Evolutionary conservation across 257 asterid species (phyloP).

Genomic region (Solanum pinnatisectum): DNA sequence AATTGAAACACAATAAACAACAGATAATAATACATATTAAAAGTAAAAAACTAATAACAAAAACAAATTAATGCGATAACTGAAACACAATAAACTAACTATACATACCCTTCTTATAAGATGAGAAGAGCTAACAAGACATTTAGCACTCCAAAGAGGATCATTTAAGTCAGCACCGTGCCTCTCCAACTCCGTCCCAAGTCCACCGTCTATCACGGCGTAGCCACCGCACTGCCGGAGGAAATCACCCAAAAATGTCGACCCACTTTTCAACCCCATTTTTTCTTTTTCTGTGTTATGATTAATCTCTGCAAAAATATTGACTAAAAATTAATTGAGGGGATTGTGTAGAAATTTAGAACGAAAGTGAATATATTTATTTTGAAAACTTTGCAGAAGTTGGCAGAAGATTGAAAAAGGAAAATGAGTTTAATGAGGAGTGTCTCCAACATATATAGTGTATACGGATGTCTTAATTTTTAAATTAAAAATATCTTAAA

Average conservation of each 20-base stretch:
- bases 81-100: too few relatives aligned
- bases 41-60: too few relatives aligned
- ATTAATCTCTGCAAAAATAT: not conserved
- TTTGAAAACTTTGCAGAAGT: not conserved
- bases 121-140: slow-evolving; percentile 74
- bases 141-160: slow-evolving; percentile 92
- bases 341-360: not conserved
- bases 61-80: too few relatives aligned
- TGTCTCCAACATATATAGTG: not conserved
- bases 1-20: too few relatives aligned
- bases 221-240: slow-evolving; percentile 62
- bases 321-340: not conserved
- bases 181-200: slow-evolving; percentile 84
- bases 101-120: slow-evolving; percentile 48
- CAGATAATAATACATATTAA: too few relatives aligned
- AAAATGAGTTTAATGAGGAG: not conserved
- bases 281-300: not conserved
- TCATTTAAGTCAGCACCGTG: slow-evolving; percentile 81
- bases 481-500: not conserved
- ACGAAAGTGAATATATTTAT: not conserved
- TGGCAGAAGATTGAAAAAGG: not conserved
- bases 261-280: not conserved
- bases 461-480: not conserved
- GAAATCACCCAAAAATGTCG: slow-evolving; percentile 41
- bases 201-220: slow-evolving; percentile 86